These are phyloP conservation scores for Teratosphaeria gauchensis DNA, from an alignment of 2,329 filamentous ascomycete genomes.

Conservation along the genomic window DNA sequence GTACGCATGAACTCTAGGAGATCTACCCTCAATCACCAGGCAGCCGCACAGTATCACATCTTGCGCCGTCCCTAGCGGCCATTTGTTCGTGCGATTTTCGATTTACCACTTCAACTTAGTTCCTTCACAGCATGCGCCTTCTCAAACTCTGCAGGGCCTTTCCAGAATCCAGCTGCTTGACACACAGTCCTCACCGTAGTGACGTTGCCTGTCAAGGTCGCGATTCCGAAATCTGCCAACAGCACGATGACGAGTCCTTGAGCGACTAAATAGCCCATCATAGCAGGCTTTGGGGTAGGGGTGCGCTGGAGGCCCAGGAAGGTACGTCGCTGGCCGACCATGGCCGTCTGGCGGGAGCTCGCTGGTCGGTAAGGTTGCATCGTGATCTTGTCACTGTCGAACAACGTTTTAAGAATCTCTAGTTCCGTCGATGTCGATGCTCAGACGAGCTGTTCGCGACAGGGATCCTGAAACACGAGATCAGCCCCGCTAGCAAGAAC, in stretches of 20 bases:
- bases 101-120: background rate
- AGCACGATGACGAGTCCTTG: slow-evolving; percentile 26
- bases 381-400: background rate
- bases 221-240: slow-evolving; percentile 19
- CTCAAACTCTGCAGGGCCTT: slow-evolving; percentile 1
- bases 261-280: slow-evolving; percentile 24
- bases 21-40: slow-evolving; percentile 13
- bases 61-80: background rate
- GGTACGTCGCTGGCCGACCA: slow-evolving; percentile 13
- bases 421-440: background rate
- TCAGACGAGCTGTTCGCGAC: background rate
- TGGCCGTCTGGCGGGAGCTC: background rate
- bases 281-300: slow-evolving; percentile 18
- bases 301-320: slow-evolving; percentile 24
- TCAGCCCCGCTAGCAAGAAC: background rate
- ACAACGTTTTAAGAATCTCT: background rate
- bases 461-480: background rate
- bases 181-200: slow-evolving; percentile 17
- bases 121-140: background rate
- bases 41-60: background rate
- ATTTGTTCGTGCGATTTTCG: background rate
- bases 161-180: slow-evolving; percentile 22
- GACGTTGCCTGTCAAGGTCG: slow-evolving; percentile 10
- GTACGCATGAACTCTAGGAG: too few species aligned
- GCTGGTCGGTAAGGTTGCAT: background rate